phyloP scores from a whole-genome alignment of 2,329 filamentous ascomycete species.

The Colletotrichum sp. region DNA sequence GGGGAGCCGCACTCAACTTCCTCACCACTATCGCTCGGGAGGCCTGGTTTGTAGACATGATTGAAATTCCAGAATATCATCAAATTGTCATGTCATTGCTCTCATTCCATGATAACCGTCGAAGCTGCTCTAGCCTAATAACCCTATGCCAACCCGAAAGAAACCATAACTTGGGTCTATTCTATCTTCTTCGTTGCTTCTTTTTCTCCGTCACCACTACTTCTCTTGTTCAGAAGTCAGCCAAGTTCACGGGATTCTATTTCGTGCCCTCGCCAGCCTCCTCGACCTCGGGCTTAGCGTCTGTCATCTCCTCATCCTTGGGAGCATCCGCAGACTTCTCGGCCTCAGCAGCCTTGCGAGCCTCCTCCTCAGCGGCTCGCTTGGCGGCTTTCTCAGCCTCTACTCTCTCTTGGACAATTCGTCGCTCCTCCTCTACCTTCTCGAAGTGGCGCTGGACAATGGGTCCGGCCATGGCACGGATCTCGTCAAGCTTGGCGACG shows the following conservation, averaged over 20 bases:
- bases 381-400: slow-evolving; percentile 82
- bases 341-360: slow-evolving; percentile 57
- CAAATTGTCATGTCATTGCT: slow-evolving; percentile 20
- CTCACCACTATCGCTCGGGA: background rate
- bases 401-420: slow-evolving; percentile 75
- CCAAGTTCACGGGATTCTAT: slow-evolving; percentile 18
- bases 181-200: slow-evolving; percentile 21
- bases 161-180: slow-evolving; percentile 22
- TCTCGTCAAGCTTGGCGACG: slow-evolving; percentile 93
- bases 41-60: background rate
- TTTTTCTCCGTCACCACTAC: background rate
- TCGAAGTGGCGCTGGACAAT: slow-evolving; percentile 95
- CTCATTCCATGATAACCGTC: slow-evolving; percentile 20
- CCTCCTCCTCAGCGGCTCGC: slow-evolving; percentile 65
- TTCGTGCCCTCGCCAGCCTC: slow-evolving; percentile 40
- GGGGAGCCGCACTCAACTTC: background rate
- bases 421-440: slow-evolving; percentile 87
- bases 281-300: slow-evolving; percentile 61
- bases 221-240: background rate
- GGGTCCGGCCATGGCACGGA: slow-evolving; percentile 87
- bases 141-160: slow-evolving; percentile 21
- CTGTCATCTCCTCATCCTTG: slow-evolving; percentile 69
- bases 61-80: background rate
- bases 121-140: slow-evolving; percentile 22
- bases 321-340: slow-evolving; percentile 52